Base-by-base conservation (phyloP, 1,284 basidiomycete genomes). In the Cryptococcus sp. region DNA sequence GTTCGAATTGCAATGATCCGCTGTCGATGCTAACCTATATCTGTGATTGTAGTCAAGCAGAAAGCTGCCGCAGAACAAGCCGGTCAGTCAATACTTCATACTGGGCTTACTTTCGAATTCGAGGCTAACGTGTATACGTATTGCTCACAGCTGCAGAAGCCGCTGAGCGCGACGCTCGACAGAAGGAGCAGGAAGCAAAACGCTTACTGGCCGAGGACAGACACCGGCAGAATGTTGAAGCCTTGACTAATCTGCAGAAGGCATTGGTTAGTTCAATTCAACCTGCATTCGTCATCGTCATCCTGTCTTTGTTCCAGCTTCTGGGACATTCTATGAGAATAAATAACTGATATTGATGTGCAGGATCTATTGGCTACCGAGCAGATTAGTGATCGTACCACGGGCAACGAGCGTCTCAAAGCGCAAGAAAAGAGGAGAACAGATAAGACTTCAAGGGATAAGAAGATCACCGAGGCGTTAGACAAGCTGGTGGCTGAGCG, bases 401-500 rank as follows among this genome's bases (percentile, higher is more conserved):
- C 52, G 17, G 57, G 66, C n/a, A 69, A 68, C 26, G 75, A 73
- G 23, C 55, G 51, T 5, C 46, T 50, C 37, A 72, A 75, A 51
- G 63, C 57, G 17, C 59, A 65, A 25, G 73, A 74, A n/a, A 75
- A 74, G 55, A 61, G 74, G 26, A 57, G 75, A n/a, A 57, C 62
- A 3, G 73, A 74, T 29, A 76, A 76, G 58, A 54, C 56, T 3
- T 61, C 63, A 0, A 51, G 69, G 26, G 70, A 74, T 51, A 77
- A 77, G 65, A 73, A 75, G 61, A 69, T 69, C 55, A 68, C 73
- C 22, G 74, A 76, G 47, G 69, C 71, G 0, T 61, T 77, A 23
- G 73, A 75, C 52, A 74, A 71, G 54, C 64, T 78, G 19, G 59
- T 76, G 34, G 62, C 59, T 5, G 68, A 73, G 43, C 58, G 64